Evolutionary conservation across 345 rosid species (phyloP), one percentile per base, ranked within the genome.

Genomic region (Dovyalis caffra): DNA sequence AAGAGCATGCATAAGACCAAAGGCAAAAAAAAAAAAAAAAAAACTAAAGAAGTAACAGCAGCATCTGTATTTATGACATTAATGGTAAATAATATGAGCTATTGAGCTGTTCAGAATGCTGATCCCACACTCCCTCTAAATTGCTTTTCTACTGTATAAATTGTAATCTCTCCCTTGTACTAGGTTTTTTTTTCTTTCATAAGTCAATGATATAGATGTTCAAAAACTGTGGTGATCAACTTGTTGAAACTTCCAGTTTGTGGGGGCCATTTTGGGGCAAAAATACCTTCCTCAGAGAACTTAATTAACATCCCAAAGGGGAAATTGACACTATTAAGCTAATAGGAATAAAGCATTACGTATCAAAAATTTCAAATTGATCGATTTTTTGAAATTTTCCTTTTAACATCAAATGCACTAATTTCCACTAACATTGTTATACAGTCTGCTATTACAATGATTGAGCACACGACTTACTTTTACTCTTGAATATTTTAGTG

Each of bases 331-430:
- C 32, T 12, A 60, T 15, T 23, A n/a, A 60, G 25, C 43, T n/a
- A 60, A 5, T 10, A 25, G 60, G 60, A 56, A 12, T 12, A 56
- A 8, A n/a, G 28, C 49, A 35, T 34, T n/a, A 74, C 62, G 21
- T 20, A 16, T 9, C 5, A 35, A 49, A 34, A 20, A 16, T 20
- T 65, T 43, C 29, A 26, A 68, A 57, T n/a, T n/a, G n/a, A n/a
- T n/a, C n/a, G n/a, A n/a, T 20, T 32, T 76, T 28, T n/a, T 61
- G 25, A 31, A 69, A 61, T 16, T 69, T 62, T 47, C 69, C 49
- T 43, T 61, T n/a, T 47, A 69, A 60, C 70, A 40, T 68, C 45
- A 60, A 31, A 51, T 67, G 61, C 32, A 38, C 26, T 43, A 74
- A 51, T 23, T 53, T 21, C 38, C 31, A 45, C n/a, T 40, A 38